Evolutionary conservation across 108 stramenopile genomes (phyloP), one percentile per base, ranked within the genome.

Genomic region (Pseudonitzschia pungens): DNA sequence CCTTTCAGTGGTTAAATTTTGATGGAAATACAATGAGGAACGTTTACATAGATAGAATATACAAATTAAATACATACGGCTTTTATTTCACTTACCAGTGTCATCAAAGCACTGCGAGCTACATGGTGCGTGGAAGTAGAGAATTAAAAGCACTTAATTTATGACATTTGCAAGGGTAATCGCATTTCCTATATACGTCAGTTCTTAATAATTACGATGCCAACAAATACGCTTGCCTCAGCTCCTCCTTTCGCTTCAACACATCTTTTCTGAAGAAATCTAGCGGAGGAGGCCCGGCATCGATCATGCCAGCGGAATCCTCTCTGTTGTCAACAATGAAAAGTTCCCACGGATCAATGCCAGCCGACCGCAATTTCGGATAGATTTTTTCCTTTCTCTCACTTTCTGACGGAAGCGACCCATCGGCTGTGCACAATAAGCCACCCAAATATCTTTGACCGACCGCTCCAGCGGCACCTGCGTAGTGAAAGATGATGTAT

Each of bases 401-500:
- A 3, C 53, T n/a, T 55, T 71, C 65, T 2, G 24, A 28, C 29
- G 97, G 97, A 75, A 92, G 77, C 12, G 42, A 28, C 20, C 98
- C 98, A 76, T 96, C 96, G 3, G 94, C 81, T 9, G 96, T 93
- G 72, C 95, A 95, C 28, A 98, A 58, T 44, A 98, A 79, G 15
- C 91, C 94, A 6, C 97, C 98, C 11, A 93, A 50, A 80, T 98
- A 98, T 40, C 83, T 51, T 24, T 96, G 95, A 15, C 98, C 98
- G 4, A 95, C 98, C 5, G 83, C 86, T 18, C 81, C 66, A 6
- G 98, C 98, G 0, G 98, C 98, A 31, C 98, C 98, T 10, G 94
- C 82, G 70, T 98, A 98, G 81, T 96, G 96, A 69, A 98, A 92
- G 15, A 95, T 89, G 52, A 86, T 81, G 90, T 93, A 97, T 14